Evolutionary conservation across 306 rosid species (phyloP).

Genomic region (Nissolia schottii): DNA sequence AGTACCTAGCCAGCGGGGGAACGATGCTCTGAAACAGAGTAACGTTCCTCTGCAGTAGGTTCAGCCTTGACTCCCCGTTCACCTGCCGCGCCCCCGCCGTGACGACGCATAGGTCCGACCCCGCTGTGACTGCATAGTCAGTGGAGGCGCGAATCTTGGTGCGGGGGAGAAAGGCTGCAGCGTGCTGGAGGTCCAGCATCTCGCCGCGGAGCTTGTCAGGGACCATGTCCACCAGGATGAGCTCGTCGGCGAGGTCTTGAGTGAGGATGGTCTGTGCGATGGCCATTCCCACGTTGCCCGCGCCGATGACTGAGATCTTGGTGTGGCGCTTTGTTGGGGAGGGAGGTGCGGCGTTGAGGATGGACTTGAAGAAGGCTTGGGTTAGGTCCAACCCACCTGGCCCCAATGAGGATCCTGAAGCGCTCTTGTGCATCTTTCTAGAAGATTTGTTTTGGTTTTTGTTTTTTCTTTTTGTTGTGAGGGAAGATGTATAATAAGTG

Average conservation of each 20-base stretch:
- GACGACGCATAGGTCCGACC: constrained; percentile 85
- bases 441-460: not conserved
- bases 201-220: constrained; percentile 88
- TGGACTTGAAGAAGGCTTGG: constrained; percentile 63
- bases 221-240: constrained; percentile 65
- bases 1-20: constrained; percentile 56
- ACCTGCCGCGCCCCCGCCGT: constrained; percentile 89
- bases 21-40: constrained; percentile 56
- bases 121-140: constrained; percentile 61
- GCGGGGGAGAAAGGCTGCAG: constrained; percentile 92
- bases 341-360: constrained; percentile 46
- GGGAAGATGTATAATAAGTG: not conserved
- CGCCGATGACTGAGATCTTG: constrained; percentile 75
- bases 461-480: not conserved
- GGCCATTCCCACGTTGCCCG: constrained; percentile 98
- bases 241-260: constrained; percentile 73
- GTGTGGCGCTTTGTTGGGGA: constrained; percentile 56
- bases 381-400: constrained; percentile 74
- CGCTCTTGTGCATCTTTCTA: constrained; percentile 49
- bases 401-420: constrained; percentile 55
- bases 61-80: constrained; percentile 65
- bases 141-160: constrained; percentile 72
- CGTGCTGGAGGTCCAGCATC: constrained; percentile 92
- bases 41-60: constrained; percentile 73
- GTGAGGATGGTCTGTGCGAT: constrained; percentile 94